phyloP scores from a whole-genome alignment of 345 rosid genomes.

The Hibiscus syriacus region DNA sequence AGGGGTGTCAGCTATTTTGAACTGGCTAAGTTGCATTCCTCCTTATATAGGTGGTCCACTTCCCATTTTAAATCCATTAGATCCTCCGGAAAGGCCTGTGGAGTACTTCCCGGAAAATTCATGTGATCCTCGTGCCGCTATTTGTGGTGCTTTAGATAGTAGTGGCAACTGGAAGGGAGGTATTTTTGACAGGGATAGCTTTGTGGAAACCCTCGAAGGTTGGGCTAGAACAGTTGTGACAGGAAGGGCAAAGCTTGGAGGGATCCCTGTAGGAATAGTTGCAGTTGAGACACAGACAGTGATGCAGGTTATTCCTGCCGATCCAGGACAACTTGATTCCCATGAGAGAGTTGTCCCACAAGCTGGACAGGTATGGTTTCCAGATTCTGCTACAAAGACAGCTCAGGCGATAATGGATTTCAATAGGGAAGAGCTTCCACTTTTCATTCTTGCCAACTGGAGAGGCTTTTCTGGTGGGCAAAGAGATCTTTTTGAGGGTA shows the following conservation, averaged over 20 bases:
- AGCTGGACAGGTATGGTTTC: slow-evolving; percentile 99
- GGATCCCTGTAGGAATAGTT: slow-evolving; percentile 94
- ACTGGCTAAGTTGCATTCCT: slow-evolving; percentile 94
- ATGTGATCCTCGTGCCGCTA: slow-evolving; percentile 98
- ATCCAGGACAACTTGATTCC: slow-evolving; percentile 99
- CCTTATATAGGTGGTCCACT: slow-evolving; percentile 66
- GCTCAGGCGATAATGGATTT: slow-evolving; percentile 97
- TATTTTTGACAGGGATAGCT: slow-evolving; percentile 89
- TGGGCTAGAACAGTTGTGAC: slow-evolving; percentile 99
- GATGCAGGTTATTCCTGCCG: slow-evolving; percentile 98
- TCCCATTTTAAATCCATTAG: slow-evolving; percentile 56
- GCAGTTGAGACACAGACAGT: slow-evolving; percentile 99
- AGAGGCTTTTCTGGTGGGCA: slow-evolving; percentile 99
- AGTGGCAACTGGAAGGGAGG: slow-evolving; percentile 92
- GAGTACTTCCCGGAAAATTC: slow-evolving; percentile 85
- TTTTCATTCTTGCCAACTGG: slow-evolving; percentile 97
- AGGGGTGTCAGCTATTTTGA: slow-evolving; percentile 85
- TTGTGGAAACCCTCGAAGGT: slow-evolving; percentile 88
- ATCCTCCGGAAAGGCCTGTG: slow-evolving; percentile 83
- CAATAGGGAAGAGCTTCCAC: slow-evolving; percentile 88
- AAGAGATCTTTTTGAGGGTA: slow-evolving; percentile 97
- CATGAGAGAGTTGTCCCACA: slow-evolving; percentile 97
- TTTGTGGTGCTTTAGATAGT: slow-evolving; percentile 52
- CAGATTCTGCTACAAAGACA: slow-evolving; percentile 96
- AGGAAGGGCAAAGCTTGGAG: slow-evolving; percentile 99